Base-by-base conservation (phyloP, 179 eudicot species). In the Nepenthes alata region DNA sequence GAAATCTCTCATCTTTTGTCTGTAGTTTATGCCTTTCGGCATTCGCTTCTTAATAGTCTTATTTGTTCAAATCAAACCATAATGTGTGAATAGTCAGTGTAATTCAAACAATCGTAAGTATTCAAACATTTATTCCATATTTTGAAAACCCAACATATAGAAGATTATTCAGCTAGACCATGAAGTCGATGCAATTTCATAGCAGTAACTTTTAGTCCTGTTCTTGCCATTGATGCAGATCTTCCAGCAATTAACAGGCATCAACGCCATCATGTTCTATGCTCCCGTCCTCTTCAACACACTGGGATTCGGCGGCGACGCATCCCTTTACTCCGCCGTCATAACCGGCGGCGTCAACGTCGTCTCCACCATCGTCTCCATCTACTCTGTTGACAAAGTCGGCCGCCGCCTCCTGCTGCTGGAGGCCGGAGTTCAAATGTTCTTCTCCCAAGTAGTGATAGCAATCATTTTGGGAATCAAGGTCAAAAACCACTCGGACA, bases 261-360 rank as follows among this genome's bases (percentile, higher is more conserved):
- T 91, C 67, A 88, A 88, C 57, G 96, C 96, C 0, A 91, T 91
- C 44, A 85, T 88, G 94, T 91, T 91, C 69, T 91, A 91, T 63
- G 94, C 96, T 0, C 97, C 97, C 0, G 97, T 91, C 2, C 75
- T 91, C 9, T 88, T 91, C 64, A 68, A 47, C 61, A 83, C 97
- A n/a, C 58, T 91, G 6, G 97, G 97, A 8, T 91, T 88, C 41
- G 83, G 82, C 47, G 72, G 68, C 63, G 74, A 72, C 44, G 97
- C 93, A 2, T 73, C 97, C 6, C 82, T 90, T 5, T 87, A 85
- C 78, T 87, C 97, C 0, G 84, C 93, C 0, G 90, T 87, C 16
- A 87, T 90, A 57, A 81, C 85, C 0, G 97, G 95, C 0, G 93
- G 90, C 0, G 95, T 90, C 34, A 90, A 90, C 41, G 93, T 90